Base-by-base conservation (phyloP, 169 alveolate species). In the Plasmodium sp. region DNA sequence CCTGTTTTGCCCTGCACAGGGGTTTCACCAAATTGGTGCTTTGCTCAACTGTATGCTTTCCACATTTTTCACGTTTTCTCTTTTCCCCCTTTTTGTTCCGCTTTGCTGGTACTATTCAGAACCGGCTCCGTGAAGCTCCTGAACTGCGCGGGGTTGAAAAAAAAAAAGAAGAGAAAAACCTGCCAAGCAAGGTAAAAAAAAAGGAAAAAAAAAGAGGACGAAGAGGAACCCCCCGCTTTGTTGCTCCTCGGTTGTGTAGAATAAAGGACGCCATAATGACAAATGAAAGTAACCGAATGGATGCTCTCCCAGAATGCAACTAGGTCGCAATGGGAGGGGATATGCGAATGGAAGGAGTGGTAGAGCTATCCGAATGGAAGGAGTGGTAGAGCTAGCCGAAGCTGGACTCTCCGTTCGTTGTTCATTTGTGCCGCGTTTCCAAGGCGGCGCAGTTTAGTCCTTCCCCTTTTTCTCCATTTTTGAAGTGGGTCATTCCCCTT, bases 111-210 rank as follows among this genome's bases (percentile, higher is more conserved):
- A 6, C 71, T 27, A 79, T 58, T 90, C 62, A 90, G 94, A 90
- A 90, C 81, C 7, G 75, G 83, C 39, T 58, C 91, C n/a, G 94
- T 90, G 88, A 77, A 43, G 45, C 58, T 90, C 54, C 43, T 90
- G n/a, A 58, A 80, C 22, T 90, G 94, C 48, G 82, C 90, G 5
- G 94, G 94, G 22, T 14, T 90, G 51, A 90, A 90, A 45, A 90
- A 90, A 81, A 90, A 90, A 56, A 90, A 48, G 39, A 90, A 90
- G 83, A 90, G 51, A 67, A 79, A 79, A 90, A 80, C 83, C 9
- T 79, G 91, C 82, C 62, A 51, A 5, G 81, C 74, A 12, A 80
- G 79, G 83, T 67, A 62, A 67, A 62, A 83, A 67, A 67, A 67
- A 62, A 16, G 6, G 6, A 62, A 62, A 62, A 62, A 62, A 16